Conservation (phyloP, 768 basidiomycete species). For the Psilocybe sp. region DNA sequence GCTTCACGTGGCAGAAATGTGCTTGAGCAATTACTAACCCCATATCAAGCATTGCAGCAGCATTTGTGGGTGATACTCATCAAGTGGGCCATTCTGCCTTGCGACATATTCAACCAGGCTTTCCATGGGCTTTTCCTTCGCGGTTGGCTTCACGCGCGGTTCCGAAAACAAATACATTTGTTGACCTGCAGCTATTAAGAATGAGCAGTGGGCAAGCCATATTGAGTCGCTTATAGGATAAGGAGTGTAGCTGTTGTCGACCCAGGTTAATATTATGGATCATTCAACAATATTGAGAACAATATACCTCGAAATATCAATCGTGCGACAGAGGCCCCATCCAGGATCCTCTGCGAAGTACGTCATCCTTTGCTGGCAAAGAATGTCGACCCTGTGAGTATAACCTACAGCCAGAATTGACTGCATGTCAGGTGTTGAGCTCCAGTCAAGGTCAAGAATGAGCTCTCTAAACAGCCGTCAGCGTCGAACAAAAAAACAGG, state of each 20-base stretch:
- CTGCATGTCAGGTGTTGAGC: constrained; percentile 83
- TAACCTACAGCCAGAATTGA: constrained; percentile 93
- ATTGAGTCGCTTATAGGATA: constrained; percentile 86
- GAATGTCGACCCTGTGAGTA: constrained; percentile 69
- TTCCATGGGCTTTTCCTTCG: constrained; percentile 21
- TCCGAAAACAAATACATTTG: constrained; percentile 81
- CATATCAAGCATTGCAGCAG: constrained; percentile 88
- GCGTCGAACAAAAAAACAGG: background rate
- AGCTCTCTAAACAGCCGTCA: constrained; percentile 37
- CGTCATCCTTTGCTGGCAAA: constrained; percentile 91
- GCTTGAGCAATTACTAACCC: constrained; percentile 53
- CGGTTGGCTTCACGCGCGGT: constrained; percentile 17
- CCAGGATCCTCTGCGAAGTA: constrained; percentile 83
- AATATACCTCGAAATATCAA: constrained; percentile 67
- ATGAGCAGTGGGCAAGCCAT: constrained; percentile 81
- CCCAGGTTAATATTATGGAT: constrained; percentile 4
- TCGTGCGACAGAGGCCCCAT: constrained; percentile 69
- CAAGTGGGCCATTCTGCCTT: constrained; percentile 78
- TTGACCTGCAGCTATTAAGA: constrained; percentile 81
- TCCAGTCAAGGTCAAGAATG: constrained; percentile 90
- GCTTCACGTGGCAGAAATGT: background rate
- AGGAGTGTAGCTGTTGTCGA: constrained; percentile 62
- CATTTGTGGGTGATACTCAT: constrained; percentile 93
- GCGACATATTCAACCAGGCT: constrained; percentile 84
- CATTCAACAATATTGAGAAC: background rate